These are phyloP conservation scores for Escovopsis sp. DNA, from an alignment of 2,329 filamentous ascomycete genomes.

Conservation along the genomic window DNA sequence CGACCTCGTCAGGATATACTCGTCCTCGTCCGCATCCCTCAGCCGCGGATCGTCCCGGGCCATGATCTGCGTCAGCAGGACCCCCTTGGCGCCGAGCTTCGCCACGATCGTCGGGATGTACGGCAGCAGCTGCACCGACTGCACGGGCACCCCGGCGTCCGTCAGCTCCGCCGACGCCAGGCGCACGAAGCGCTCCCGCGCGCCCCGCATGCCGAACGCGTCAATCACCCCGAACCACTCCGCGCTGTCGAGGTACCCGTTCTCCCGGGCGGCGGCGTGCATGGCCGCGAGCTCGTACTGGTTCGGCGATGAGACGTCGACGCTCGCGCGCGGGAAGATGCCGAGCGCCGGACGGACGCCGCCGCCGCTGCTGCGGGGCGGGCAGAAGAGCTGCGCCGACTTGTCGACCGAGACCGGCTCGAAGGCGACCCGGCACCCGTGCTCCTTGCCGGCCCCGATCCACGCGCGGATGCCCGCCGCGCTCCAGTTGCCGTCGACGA, in stretches of 20 bases:
- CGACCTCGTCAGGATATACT: constrained; percentile 57
- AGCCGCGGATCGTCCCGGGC: constrained; percentile 52
- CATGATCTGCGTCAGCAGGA: constrained; percentile 61
- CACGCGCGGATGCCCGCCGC: constrained; percentile 50
- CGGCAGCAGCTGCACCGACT: constrained; percentile 70
- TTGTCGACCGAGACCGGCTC: constrained; percentile 84
- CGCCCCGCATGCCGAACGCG: constrained; percentile 59
- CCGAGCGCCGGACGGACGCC: constrained; percentile 21
- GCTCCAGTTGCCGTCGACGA: constrained; percentile 81
- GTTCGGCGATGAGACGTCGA: constrained; percentile 73
- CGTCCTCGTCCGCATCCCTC: constrained; percentile 42
- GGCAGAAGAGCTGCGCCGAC: constrained; percentile 50
- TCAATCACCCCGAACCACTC: constrained; percentile 74
- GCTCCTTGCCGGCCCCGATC: constrained; percentile 43
- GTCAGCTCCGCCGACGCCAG: constrained; percentile 55
- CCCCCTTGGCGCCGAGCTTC: constrained; percentile 65
- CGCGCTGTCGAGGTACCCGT: constrained; percentile 51
- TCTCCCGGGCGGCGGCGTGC: constrained; percentile 52
- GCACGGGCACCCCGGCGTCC: constrained; percentile 69
- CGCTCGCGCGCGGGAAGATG: constrained; percentile 45
- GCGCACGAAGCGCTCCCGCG: constrained; percentile 54
- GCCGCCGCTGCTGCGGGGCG: constrained; percentile 13
- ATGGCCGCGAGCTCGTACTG: constrained; percentile 67
- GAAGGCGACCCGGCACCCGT: constrained; percentile 52
- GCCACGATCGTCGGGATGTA: constrained; percentile 76